Evolutionary conservation across 169 alveolate species (phyloP).

Genomic region (Eimeria maxima): DNA sequence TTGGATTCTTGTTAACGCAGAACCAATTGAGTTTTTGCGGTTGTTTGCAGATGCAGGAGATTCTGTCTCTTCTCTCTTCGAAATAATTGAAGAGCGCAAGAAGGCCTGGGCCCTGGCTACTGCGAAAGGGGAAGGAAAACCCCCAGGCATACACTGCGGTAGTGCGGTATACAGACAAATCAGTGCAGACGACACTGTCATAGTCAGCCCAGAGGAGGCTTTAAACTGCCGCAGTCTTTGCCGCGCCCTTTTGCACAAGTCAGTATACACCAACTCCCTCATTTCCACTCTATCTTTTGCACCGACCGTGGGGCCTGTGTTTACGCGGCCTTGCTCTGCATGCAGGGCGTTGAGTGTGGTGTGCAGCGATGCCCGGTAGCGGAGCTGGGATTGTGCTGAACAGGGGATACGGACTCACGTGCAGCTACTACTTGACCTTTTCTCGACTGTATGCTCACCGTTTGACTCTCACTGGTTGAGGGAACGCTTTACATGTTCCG

Average conservation of each 20-base stretch:
- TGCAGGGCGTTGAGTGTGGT: neutral
- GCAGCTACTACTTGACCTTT: neutral
- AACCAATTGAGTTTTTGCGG: neutral
- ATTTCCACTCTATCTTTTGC: neutral
- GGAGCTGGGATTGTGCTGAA: neutral
- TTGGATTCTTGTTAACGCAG: neutral
- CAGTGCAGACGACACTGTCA: neutral
- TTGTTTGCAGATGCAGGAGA: slow-evolving; percentile 13
- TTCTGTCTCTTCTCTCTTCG: slow-evolving; percentile 13
- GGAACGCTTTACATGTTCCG: neutral
- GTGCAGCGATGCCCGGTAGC: neutral
- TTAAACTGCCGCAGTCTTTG: slow-evolving; percentile 55
- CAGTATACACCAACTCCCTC: neutral
- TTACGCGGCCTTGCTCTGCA: too few relatives aligned
- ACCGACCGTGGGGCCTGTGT: neutral
- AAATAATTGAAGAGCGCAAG: slow-evolving; percentile 21
- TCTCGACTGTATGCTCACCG: neutral
- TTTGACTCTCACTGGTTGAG: neutral
- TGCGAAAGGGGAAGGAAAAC: neutral
- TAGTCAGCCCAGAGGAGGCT: slow-evolving; percentile 39
- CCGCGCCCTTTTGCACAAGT: slow-evolving; percentile 61
- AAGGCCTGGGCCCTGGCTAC: slow-evolving; percentile 15
- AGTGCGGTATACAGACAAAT: slow-evolving; percentile 26
- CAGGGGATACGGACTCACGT: neutral
- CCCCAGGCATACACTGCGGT: slow-evolving; percentile 16